Conservation (phyloP, 257 asterid species). For the Thymus mandschuricus region DNA sequence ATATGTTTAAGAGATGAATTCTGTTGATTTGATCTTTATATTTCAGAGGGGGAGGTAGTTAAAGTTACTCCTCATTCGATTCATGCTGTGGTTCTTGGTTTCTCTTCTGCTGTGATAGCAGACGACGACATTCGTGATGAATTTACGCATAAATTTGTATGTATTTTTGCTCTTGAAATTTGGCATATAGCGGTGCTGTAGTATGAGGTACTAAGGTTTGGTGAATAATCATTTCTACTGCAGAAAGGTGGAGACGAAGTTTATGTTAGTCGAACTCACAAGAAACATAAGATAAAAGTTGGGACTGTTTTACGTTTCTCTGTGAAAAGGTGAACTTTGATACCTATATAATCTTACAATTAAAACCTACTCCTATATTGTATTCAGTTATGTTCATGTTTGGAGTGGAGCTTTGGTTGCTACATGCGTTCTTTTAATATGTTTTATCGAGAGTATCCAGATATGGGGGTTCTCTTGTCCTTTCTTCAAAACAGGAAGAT, state of each 20-base stretch:
- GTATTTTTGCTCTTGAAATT: slow-evolving; percentile 25
- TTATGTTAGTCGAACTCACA: slow-evolving; percentile 54
- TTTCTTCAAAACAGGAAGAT: neutral
- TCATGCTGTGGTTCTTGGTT: slow-evolving; percentile 77
- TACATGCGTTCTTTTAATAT: neutral
- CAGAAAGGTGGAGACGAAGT: slow-evolving; percentile 67
- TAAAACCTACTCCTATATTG: neutral
- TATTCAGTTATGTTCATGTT: neutral
- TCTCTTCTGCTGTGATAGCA: slow-evolving; percentile 61
- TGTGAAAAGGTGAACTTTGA: slow-evolving; percentile 61
- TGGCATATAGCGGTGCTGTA: slow-evolving; percentile 1
- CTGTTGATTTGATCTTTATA: neutral
- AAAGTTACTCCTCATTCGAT: slow-evolving; percentile 60
- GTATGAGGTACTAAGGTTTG: slow-evolving; percentile 10
- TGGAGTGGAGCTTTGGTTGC: neutral
- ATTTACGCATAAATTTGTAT: slow-evolving; percentile 65
- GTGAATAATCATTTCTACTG: slow-evolving; percentile 27
- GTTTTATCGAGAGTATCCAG: slow-evolving; percentile 1
- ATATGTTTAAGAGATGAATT: neutral
- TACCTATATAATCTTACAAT: neutral
- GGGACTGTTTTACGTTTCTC: slow-evolving; percentile 69
- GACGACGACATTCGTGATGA: slow-evolving; percentile 71
- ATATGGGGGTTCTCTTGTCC: neutral
- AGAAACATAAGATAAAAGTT: slow-evolving; percentile 65
- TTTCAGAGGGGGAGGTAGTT: slow-evolving; percentile 84